phyloP scores from a whole-genome alignment of 148 eudicot species.

The Tetragonia tetragonoides region DNA sequence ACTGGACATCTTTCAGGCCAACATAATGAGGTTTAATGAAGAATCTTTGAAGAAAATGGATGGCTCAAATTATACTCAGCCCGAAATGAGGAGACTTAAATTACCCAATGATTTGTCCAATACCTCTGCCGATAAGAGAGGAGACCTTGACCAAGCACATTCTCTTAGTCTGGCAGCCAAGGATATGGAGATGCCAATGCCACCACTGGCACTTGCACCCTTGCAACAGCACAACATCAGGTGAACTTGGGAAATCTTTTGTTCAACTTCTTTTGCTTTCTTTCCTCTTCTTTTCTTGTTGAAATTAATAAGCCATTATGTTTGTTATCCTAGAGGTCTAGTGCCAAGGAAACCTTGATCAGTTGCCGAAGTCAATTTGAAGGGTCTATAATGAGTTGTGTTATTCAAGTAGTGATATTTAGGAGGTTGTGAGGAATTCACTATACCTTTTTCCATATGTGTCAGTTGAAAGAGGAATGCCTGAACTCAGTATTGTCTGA shows the following conservation, averaged over 20 bases:
- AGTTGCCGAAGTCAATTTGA: not conserved
- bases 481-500: not conserved
- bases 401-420: too few relatives aligned
- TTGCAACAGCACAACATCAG: slow-evolving; percentile 52
- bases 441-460: not conserved
- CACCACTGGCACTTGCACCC: slow-evolving; percentile 88
- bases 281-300: not conserved
- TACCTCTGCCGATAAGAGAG: slow-evolving; percentile 19
- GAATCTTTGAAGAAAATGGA: slow-evolving; percentile 67
- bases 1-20: slow-evolving; percentile 58
- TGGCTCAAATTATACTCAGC: slow-evolving; percentile 32
- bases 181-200: slow-evolving; percentile 95
- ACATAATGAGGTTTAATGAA: slow-evolving; percentile 80
- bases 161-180: slow-evolving; percentile 31
- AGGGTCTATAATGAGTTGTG: not conserved
- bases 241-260: slow-evolving; percentile 29
- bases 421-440: not conserved
- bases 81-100: slow-evolving; percentile 40
- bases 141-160: slow-evolving; percentile 25
- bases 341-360: too few relatives aligned
- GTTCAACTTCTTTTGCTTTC: not conserved
- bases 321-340: not conserved
- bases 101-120: slow-evolving; percentile 32
- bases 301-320: not conserved
- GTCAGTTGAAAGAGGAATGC: not conserved